phyloP scores from a whole-genome alignment of 2,329 filamentous ascomycete genomes.

The Talaromyces sp. region DNA sequence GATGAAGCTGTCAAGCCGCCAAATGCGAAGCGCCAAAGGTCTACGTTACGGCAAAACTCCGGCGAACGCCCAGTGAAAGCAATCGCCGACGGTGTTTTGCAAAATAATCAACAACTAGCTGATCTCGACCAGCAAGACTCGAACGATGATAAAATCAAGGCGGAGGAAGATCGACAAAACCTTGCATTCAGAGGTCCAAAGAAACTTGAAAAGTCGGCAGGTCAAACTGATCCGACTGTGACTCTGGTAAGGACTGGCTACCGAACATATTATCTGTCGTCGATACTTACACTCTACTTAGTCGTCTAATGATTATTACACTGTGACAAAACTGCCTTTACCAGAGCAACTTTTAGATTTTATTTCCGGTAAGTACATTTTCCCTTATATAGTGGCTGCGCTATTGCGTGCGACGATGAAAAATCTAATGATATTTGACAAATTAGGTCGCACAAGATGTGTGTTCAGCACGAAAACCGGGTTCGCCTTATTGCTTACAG shows the following conservation, averaged over 20 bases:
- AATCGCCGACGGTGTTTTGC: background rate
- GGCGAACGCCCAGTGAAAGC: constrained; percentile 21
- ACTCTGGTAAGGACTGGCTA: constrained; percentile 28
- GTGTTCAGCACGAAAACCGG: constrained; percentile 61
- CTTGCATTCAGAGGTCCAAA: constrained; percentile 35
- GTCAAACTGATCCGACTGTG: constrained; percentile 28
- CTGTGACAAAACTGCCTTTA: constrained; percentile 76
- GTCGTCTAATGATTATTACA: constrained; percentile 81
- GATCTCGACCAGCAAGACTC: constrained; percentile 14
- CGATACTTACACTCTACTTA: constrained; percentile 31
- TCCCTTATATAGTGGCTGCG: constrained; percentile 3
- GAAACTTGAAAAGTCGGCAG: constrained; percentile 29
- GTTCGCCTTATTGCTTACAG: constrained; percentile 76
- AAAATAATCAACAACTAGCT: constrained; percentile 9
- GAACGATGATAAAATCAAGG: constrained; percentile 14
- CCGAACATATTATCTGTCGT: constrained; percentile 7
- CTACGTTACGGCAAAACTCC: constrained; percentile 35
- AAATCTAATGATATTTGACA: constrained; percentile 13
- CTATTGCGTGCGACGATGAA: constrained; percentile 11
- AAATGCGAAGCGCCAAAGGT: constrained; percentile 44
- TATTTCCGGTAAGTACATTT: constrained; percentile 43
- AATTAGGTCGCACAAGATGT: constrained; percentile 60
- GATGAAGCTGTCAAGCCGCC: constrained; percentile 44
- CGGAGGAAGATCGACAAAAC: constrained; percentile 26
- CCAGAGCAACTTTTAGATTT: constrained; percentile 70